Evolutionary conservation across 495 filamentous ascomycete species (phyloP).

Genomic region (Neurospora sp.): DNA sequence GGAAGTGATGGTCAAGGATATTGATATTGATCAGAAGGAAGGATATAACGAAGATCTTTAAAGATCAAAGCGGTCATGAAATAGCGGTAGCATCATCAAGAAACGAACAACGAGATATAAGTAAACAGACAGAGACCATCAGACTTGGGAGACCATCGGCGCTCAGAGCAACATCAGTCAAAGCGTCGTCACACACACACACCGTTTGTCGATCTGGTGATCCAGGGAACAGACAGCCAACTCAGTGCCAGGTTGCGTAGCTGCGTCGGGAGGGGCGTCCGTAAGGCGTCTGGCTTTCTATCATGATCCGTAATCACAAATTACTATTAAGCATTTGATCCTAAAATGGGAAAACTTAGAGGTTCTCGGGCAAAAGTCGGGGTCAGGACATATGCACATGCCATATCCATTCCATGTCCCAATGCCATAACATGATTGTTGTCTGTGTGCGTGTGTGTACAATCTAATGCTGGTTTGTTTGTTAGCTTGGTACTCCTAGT

Average conservation of each 20-base stretch:
- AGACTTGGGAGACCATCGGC: not conserved
- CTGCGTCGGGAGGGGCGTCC: not conserved
- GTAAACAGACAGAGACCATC: not conserved
- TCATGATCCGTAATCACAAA: not conserved
- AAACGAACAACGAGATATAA: not conserved
- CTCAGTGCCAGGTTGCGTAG: not conserved
- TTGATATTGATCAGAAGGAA: not conserved
- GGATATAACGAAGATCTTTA: not conserved
- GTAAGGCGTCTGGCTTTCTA: not conserved
- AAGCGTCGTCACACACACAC: not conserved
- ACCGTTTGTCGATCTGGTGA: not conserved
- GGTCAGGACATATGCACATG: not conserved
- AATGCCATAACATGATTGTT: not conserved
- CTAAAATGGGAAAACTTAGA: not conserved
- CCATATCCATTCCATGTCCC: not conserved
- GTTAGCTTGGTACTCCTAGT: no score
- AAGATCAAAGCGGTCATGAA: not conserved
- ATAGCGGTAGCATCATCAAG: not conserved
- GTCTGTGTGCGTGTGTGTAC: not conserved
- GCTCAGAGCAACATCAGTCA: not conserved
- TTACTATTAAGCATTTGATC: not conserved
- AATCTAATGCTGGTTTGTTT: no score
- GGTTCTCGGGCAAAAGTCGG: not conserved
- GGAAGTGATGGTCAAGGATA: not conserved
- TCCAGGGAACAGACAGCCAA: not conserved